phyloP scores from a whole-genome alignment of 2,329 filamentous ascomycete genomes.

The Thielaviopsis cerberus region DNA sequence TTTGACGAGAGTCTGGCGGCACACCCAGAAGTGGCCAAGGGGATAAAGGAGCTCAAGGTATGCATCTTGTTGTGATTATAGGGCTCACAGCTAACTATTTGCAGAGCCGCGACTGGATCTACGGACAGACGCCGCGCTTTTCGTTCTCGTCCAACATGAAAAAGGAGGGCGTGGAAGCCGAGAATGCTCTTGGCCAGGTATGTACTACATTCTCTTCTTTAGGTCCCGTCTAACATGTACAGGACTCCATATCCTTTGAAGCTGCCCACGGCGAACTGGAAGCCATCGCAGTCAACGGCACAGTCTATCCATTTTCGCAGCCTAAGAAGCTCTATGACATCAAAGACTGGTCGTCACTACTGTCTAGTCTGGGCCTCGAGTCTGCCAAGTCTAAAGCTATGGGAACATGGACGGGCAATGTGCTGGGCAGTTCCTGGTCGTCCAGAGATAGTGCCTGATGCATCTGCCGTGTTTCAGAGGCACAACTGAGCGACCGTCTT shows the following conservation, averaged over 20 bases:
- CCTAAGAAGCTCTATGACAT: constrained; percentile 11
- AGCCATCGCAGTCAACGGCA: constrained; percentile 17
- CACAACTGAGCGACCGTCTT: no score
- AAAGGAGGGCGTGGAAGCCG: constrained; percentile 38
- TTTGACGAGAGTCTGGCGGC: constrained; percentile 29
- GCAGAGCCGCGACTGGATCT: constrained; percentile 56
- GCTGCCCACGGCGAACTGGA: constrained; percentile 22
- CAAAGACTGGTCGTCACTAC: constrained; percentile 5
- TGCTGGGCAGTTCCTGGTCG: constrained; percentile 11
- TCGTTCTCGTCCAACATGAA: constrained; percentile 45
- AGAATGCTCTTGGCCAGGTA: constrained; percentile 29
- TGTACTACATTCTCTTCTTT: constrained; percentile 12
- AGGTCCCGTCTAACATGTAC: background rate
- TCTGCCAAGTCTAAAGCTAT: background rate
- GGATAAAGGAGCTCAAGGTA: constrained; percentile 43
- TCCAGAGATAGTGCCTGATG: background rate
- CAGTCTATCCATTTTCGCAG: background rate
- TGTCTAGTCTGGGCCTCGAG: constrained; percentile 2
- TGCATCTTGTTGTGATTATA: constrained; percentile 14
- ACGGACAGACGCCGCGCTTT: constrained; percentile 72
- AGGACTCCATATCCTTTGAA: constrained; percentile 20
- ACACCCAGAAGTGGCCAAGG: constrained; percentile 36
- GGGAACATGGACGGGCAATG: constrained; percentile 4
- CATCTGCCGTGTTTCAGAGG: background rate
- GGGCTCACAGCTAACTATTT: constrained; percentile 13